phyloP scores from a whole-genome alignment of 1,284 basidiomycete species.

The Cutaneotrichosporon sp. region DNA sequence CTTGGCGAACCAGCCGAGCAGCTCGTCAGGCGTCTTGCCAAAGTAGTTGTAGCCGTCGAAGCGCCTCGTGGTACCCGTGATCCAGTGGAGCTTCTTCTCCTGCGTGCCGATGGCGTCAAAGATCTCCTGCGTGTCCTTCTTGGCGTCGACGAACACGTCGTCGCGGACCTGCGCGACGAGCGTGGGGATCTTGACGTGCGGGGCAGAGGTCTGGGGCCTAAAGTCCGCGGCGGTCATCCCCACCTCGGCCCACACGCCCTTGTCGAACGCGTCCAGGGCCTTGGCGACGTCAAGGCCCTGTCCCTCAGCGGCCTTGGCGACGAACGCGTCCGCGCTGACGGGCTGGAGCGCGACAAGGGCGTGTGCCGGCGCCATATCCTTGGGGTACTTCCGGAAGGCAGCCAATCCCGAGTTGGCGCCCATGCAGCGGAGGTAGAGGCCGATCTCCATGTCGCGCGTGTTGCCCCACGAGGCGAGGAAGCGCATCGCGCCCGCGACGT shows the following conservation, averaged over 20 bases:
- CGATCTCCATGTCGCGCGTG: conserved; percentile 5
- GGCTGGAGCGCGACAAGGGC: conserved; percentile 15
- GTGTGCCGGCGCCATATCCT: no score
- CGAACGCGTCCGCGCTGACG: conserved; percentile 2
- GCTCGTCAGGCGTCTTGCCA: neutral
- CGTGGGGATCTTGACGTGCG: conserved; percentile 5
- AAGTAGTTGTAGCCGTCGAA: conserved; percentile 20
- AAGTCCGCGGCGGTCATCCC: neutral
- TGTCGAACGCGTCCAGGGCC: neutral
- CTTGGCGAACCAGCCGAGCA: conserved; percentile 14
- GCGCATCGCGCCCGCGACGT: conserved; percentile 1
- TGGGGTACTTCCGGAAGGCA: no score
- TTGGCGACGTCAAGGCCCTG: neutral
- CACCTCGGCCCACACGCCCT: conserved; percentile 1
- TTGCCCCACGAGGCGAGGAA: neutral
- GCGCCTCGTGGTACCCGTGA: conserved; percentile 8
- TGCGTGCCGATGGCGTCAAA: conserved; percentile 8
- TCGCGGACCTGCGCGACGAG: conserved; percentile 9
- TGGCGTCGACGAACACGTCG: conserved; percentile 4
- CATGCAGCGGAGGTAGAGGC: conserved; percentile 12
- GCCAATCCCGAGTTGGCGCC: no score
- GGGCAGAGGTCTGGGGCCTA: neutral
- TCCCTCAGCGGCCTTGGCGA: neutral
- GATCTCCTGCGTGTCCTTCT: conserved; percentile 17
- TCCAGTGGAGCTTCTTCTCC: conserved; percentile 17